Conservation (phyloP, 2,329 filamentous ascomycete species). For the Kalmusia sp. region DNA sequence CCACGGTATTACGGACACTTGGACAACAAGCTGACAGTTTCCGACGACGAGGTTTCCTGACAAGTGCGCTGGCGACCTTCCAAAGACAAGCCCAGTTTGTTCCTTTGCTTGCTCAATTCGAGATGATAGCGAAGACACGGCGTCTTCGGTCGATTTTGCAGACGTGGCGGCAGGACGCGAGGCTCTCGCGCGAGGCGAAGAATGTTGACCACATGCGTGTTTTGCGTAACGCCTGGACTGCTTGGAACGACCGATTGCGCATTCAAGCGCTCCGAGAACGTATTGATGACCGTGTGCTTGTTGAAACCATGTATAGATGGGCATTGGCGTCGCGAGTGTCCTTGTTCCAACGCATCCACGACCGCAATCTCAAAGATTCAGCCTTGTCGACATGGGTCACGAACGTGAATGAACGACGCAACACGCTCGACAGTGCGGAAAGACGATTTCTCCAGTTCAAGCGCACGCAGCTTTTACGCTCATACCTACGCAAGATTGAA, state of each 20-base stretch:
- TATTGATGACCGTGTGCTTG: conserved; percentile 55
- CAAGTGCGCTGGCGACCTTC: conserved; percentile 26
- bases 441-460: conserved; percentile 40
- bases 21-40: conserved; percentile 45
- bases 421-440: conserved; percentile 39
- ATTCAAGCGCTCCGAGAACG: conserved; percentile 59
- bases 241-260: conserved; percentile 68
- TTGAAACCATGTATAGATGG: conserved; percentile 68
- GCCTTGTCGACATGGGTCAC: conserved; percentile 37
- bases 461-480: conserved; percentile 33
- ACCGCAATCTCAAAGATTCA: conserved; percentile 35
- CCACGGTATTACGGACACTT: conserved; percentile 29
- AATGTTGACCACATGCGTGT: conserved; percentile 60
- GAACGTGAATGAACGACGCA: conserved; percentile 33
- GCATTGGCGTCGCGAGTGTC: conserved; percentile 57
- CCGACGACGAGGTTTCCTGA: conserved; percentile 33
- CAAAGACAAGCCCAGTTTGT: conserved; percentile 52
- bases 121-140: conserved; percentile 52
- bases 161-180: conserved; percentile 56
- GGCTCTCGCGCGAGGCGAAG: conserved; percentile 55
- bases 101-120: conserved; percentile 53
- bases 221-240: conserved; percentile 63
- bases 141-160: conserved; percentile 55
- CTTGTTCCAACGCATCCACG: conserved; percentile 49
- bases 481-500: conserved; percentile 37